Base-by-base conservation (phyloP, 176 grass and related monocot genomes). In the Aegilops tauschii region DNA sequence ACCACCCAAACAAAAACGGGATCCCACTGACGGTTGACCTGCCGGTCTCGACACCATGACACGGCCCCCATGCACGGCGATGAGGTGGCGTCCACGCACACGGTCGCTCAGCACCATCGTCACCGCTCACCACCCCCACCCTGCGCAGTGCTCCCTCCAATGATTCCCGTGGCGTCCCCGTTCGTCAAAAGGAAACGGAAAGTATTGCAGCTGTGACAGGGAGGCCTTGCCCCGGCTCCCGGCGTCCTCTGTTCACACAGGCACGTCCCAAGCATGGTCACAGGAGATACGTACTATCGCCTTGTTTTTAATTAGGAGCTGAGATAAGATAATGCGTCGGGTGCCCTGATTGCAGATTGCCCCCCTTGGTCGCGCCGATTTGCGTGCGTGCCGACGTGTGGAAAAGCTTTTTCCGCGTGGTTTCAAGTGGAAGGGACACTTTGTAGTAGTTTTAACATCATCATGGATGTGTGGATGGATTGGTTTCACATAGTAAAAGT, bases 151-250 rank as follows among this genome's bases (percentile, higher is more conserved):
- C 62, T 20, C 39, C 5, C 27, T 31, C 63, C 39, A 84, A 76
- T 76, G 44, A 84, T 84, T 65, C 58, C 37, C 36, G 5, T 5
- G 72, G 34, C 9, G 49, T 71, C 36, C 21, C 2, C 44, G 58
- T 86, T 79, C 28, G 84, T 90, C 88, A 86, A 90, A 86, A 66
- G 6, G 12, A 13, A 6, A 13, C 27, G 28, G 30, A 78, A 40
- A 6, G 44, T 13, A 45, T 70, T 67, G 68, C 45, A 77, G 88
- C 45, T 17, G 14, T 36, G 77, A 61, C 83, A 62, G 82, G 35
- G 69, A 62, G 20, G 69, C 45, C 69, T 30, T 21, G 40, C 1
- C 1, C 6, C 6, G 74, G 44, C 32, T 61, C 36, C 52, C 77
- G 30, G 61, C 66, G 35, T 36, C 6, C 35, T 5, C 4, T 7